A percentile compares a stretch with the other conserved stretches of the same genome.
These are phyloP conservation scores for Scheffersomyces titani DNA, from an alignment of 1,139 yeast genomes.

Conservation along the genomic window DNA sequence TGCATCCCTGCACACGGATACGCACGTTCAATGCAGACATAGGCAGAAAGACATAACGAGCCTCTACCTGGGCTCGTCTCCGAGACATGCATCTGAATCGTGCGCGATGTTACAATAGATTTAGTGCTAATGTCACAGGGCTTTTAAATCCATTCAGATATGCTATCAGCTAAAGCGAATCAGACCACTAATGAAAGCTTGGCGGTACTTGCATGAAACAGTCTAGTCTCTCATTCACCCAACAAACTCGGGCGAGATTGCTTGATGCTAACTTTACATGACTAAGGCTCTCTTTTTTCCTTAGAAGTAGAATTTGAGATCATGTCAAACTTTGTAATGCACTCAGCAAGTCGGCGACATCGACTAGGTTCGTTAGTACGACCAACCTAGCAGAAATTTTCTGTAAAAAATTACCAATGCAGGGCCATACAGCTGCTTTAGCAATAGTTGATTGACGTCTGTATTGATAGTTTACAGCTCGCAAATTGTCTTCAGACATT, in stretches of 20 bases:
- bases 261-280: background rate
- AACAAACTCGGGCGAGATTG: background rate
- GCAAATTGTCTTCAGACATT: too few relatives aligned
- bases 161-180: background rate
- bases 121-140: background rate
- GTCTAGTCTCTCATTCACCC: background rate
- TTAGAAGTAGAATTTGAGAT: background rate
- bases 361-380: background rate
- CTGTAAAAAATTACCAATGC: background rate
- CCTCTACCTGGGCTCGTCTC: background rate
- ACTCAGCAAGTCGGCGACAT: background rate
- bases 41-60: background rate
- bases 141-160: background rate
- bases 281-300: background rate
- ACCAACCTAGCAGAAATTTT: background rate
- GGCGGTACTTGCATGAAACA: background rate
- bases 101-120: conserved; percentile 1
- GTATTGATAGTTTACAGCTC: too few relatives aligned
- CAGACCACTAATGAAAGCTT: background rate
- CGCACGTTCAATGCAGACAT: background rate
- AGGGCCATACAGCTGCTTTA: background rate
- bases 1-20: background rate
- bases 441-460: background rate
- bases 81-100: conserved; percentile 1
- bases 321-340: background rate